Percentiles rank a stretch among this genome's conserved stretches.
phyloP scores from a whole-genome alignment of 2,329 filamentous ascomycete species.

The Aspergillus novoparasiticus region DNA sequence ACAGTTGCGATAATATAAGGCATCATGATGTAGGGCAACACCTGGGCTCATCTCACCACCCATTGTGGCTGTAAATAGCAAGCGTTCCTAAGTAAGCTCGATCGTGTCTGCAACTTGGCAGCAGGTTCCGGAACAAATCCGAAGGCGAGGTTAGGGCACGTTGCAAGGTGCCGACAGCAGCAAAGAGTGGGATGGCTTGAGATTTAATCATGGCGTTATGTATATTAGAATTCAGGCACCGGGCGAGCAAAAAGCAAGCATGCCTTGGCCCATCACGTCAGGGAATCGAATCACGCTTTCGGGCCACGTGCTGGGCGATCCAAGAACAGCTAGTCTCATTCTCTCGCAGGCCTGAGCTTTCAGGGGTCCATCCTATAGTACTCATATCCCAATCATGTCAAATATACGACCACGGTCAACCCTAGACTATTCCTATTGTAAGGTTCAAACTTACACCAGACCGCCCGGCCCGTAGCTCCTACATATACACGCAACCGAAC shows the following conservation, averaged over 20 bases:
- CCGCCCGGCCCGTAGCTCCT: neutral
- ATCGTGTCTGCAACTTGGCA: neutral
- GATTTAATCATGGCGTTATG: neutral
- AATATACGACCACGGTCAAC: neutral
- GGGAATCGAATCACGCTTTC: constrained; percentile 1
- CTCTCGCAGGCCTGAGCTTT: neutral
- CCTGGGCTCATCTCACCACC: neutral
- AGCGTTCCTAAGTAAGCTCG: neutral
- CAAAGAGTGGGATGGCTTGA: neutral
- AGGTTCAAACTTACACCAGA: neutral
- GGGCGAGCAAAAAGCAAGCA: neutral
- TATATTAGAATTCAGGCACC: neutral
- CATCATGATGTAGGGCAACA: neutral
- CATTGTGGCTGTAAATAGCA: neutral
- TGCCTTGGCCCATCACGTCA: neutral
- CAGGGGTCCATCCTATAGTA: neutral
- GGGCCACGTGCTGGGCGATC: neutral
- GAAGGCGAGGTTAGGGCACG: neutral
- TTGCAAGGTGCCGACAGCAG: neutral
- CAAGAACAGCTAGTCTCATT: constrained; percentile 1
- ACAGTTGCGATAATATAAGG: constrained; percentile 6
- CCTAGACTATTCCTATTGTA: neutral
- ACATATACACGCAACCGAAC: neutral
- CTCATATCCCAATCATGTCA: neutral
- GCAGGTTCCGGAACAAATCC: neutral